Conservation (phyloP, 345 rosid genomes). For the Eutrema heterophyllum region DNA sequence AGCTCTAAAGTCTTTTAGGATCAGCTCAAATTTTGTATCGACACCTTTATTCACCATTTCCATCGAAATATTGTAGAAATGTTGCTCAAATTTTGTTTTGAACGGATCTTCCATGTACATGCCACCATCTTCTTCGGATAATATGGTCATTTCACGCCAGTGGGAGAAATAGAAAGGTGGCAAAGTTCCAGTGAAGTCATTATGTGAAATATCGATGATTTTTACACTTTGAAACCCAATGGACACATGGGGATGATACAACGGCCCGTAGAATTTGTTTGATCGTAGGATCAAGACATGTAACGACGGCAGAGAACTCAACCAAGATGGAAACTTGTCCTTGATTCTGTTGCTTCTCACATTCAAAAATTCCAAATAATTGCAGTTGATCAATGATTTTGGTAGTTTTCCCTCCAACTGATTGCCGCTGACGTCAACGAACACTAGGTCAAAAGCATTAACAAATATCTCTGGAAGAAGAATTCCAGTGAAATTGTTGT, state of each 20-base stretch:
- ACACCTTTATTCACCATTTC: neutral
- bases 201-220: slow-evolving; percentile 29
- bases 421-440: slow-evolving; percentile 3
- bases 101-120: too few relatives aligned
- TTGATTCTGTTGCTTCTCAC: slow-evolving; percentile 30
- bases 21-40: neutral
- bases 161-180: neutral
- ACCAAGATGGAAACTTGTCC: slow-evolving; percentile 38
- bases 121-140: neutral
- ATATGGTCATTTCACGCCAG: neutral
- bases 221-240: slow-evolving; percentile 32
- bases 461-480: neutral
- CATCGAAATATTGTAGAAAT: too few relatives aligned
- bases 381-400: slow-evolving; percentile 32
- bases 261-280: slow-evolving; percentile 26
- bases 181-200: neutral
- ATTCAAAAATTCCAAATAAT: slow-evolving; percentile 27
- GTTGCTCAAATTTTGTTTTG: too few relatives aligned
- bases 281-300: slow-evolving; percentile 35
- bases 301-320: slow-evolving; percentile 20
- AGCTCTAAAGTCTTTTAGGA: neutral
- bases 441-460: rapidly evolving
- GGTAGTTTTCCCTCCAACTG: slow-evolving; percentile 25
- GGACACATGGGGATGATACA: neutral
- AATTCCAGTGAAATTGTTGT: slow-evolving; percentile 5